Evolutionary conservation across 768 basidiomycete genomes (phyloP), one percentile per base, ranked within the genome.

Genomic region (Kwoniella sp.): DNA sequence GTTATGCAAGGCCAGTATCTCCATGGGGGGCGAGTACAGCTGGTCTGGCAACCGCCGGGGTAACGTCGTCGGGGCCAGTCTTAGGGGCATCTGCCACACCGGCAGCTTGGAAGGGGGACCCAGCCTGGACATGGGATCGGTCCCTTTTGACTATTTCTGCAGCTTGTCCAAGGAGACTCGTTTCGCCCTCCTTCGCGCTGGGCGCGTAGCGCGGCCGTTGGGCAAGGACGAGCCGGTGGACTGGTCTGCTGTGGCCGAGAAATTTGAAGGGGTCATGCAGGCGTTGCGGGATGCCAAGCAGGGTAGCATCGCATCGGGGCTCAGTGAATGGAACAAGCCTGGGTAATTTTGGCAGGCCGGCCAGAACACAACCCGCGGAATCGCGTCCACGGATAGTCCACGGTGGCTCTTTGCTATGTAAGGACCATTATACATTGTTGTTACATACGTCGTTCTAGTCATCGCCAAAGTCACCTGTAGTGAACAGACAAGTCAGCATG

Each of bases 381-480:
- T n/a, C 9, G 15, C 17, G 37, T 42, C 15, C 28, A 32, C 15
- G n/a, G 17, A 34, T 26, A 46, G 31, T 25, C 25, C 25, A 36
- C 15, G 25, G 7, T 14, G n/a, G n/a, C n/a, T n/a, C n/a, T n/a
- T n/a, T n/a, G n/a, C n/a, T n/a, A n/a, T n/a, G n/a, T n/a, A n/a
- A n/a, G n/a, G n/a, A n/a, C n/a, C n/a, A n/a, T n/a, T n/a, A n/a
- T 29, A 33, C 6, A 31, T 32, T 28, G 26, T 38, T 19, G 17
- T 11, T 39, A 31, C 45, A 4, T 37, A 7, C 26, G 20, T 23
- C 14, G 17, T 29, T 55, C 53, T 50, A 63, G 10, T 67, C 62
- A 22, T 60, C 65, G 32, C 45, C 57, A 32, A 65, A 65, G 31
- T 67, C 65, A 36, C 61, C 61, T 63, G 43, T 11, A 29, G 38